Base-by-base conservation (phyloP, 2,329 filamentous ascomycete genomes). In the Boeremia lycopersici region DNA sequence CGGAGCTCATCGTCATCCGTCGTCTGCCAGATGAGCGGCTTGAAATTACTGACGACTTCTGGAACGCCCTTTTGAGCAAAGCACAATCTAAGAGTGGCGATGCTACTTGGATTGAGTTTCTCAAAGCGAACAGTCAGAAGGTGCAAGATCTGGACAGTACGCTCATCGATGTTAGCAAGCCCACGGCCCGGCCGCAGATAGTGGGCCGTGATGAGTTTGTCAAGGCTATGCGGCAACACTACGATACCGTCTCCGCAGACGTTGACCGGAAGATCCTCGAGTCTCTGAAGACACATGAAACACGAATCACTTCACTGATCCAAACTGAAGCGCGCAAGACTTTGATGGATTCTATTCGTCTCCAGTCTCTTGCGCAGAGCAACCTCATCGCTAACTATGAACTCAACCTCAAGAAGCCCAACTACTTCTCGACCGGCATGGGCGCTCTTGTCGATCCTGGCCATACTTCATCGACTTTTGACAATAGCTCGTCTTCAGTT, bases 381-480 rank as follows among this genome's bases (percentile, higher is more conserved):
- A 73, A 69, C 48, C 58, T 74, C 6, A 49, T 71, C 36, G 62
- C 65, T 31, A 74, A 73, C 48, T 63, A 65, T 34, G 67, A 74
- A 35, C 52, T 71, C 28, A 62, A 65, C 11, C 58, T 78, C 15
- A 65, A 67, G 36, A 68, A 72, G 38, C 78, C 92, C 74, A 96
- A 97, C 77, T 92, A 87, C 76, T 89, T 96, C 64, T 82, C 83
- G 3, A 67, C 76, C 1, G 85, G 85, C 4, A 76, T 86, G 15
- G 91, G 90, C 5, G 90, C 90, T 1, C 64, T 80, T 1, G 76
- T 95, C 59, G 84, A 92, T 62, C 77, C 78, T 0, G 63, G 71
- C 2, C 74, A 83, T 26, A 89, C 86, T 1, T 92, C 89, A 0
- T 80, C 82, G 76, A 60, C 69, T 71, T 50, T 65, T 57, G 30